Conservation (phyloP, 164 flowering plant species). For the Protea cynaroides region DNA sequence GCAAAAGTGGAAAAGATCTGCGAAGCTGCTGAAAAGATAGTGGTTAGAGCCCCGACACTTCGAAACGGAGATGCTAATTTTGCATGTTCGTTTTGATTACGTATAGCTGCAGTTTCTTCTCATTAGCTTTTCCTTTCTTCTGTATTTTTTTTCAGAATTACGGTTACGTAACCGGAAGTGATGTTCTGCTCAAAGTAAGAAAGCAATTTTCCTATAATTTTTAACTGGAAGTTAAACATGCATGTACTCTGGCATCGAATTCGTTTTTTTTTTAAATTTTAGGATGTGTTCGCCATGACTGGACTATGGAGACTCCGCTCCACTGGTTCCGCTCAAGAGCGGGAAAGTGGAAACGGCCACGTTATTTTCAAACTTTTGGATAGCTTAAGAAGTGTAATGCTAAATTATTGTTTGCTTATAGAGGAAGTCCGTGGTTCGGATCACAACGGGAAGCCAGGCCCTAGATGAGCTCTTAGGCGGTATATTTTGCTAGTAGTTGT, state of each 20-base stretch:
- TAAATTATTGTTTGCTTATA: slow-evolving; percentile 18
- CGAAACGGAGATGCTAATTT: neutral
- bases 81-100: neutral
- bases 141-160: slow-evolving; percentile 78
- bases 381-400: too few relatives aligned
- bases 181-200: slow-evolving; percentile 82
- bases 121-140: neutral
- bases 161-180: slow-evolving; percentile 98
- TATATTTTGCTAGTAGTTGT: slow-evolving; percentile 17
- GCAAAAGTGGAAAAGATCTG: slow-evolving; percentile 98
- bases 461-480: slow-evolving; percentile 96
- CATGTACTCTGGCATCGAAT: too few relatives aligned
- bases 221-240: neutral
- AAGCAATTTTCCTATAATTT: slow-evolving; percentile 7
- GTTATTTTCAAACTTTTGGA: too few relatives aligned
- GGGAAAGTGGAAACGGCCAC: too few relatives aligned
- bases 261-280: too few relatives aligned
- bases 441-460: slow-evolving; percentile 97
- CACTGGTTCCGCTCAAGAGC: neutral
- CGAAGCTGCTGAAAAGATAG: slow-evolving; percentile 97
- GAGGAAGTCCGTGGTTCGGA: slow-evolving; percentile 76
- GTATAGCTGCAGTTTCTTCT: neutral
- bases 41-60: slow-evolving; percentile 43
- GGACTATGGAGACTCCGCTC: too few relatives aligned
- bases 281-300: too few relatives aligned